Evolutionary conservation across 2,329 filamentous ascomycete genomes (phyloP).

Genomic region (Fusarium pseudograminearum): DNA sequence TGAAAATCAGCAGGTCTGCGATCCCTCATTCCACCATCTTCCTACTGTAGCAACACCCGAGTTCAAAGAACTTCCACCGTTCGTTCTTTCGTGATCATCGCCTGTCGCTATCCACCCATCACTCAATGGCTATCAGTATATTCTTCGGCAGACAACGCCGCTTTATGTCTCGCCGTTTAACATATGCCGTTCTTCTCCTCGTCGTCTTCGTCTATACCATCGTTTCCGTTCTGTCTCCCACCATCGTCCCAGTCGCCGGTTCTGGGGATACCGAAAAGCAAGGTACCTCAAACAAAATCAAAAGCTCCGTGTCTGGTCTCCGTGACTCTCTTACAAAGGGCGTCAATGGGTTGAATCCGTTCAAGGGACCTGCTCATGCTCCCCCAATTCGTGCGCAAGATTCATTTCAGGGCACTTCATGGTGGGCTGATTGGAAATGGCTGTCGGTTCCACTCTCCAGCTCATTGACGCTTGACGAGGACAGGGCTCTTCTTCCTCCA

Average conservation of each 20-base stretch:
- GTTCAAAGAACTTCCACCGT: background rate
- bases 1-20: slow-evolving; percentile 13
- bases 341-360: slow-evolving; percentile 68
- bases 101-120: slow-evolving; percentile 12
- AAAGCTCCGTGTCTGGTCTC: slow-evolving; percentile 61
- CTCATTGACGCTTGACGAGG: slow-evolving; percentile 81
- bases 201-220: slow-evolving; percentile 67
- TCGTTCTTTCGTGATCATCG: background rate
- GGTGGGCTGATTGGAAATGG: slow-evolving; percentile 94
- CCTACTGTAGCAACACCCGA: background rate
- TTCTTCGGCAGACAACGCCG: slow-evolving; percentile 63
- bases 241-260: background rate
- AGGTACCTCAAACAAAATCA: slow-evolving; percentile 58
- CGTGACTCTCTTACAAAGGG: slow-evolving; percentile 59
- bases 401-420: slow-evolving; percentile 80
- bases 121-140: slow-evolving; percentile 49
- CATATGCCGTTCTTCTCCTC: slow-evolving; percentile 63
- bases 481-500: slow-evolving; percentile 84
- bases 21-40: slow-evolving; percentile 10
- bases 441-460: slow-evolving; percentile 86
- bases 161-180: slow-evolving; percentile 65
- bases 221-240: slow-evolving; percentile 61
- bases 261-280: slow-evolving; percentile 7
- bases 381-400: slow-evolving; percentile 82
- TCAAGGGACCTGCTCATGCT: slow-evolving; percentile 76